Evolutionary conservation across 2,329 filamentous ascomycete genomes (phyloP), one percentile per base, ranked within the genome.

Genomic region (Alternaria hordeiaustralica): DNA sequence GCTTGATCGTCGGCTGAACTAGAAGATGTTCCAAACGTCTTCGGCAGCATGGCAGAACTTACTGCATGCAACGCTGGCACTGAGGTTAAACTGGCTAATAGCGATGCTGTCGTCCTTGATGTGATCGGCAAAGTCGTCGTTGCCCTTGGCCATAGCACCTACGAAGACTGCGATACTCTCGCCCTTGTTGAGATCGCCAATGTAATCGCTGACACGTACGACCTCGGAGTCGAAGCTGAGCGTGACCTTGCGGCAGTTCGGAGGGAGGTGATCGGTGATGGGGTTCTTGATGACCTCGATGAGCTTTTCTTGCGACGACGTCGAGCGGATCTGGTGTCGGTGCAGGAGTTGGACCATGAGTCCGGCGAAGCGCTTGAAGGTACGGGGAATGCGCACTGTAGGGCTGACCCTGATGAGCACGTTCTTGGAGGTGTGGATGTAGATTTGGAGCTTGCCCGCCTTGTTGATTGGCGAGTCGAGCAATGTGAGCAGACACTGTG

Each of bases 391-490:
- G 76, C 96, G 93, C 62, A 99, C 96, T 9, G 94, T 94, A n/a
- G 96, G 96, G 77, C 94, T 97, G 70, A 99, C 95, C 83, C 98
- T 94, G 76, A 99, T 99, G 73, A 99, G 86, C 36, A 98, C 95
- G 55, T 96, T 95, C 83, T 97, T 97, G 70, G 95, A 94, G 6
- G 96, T 98, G 81, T 97, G 94, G 70, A 99, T 98, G 84, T 96
- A 99, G 77, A 99, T 98, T 82, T 99, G 96, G 43, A 99, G 90
- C 82, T 90, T 95, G 75, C 96, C 96, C 61, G 95, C 94, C 83
- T 99, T 99, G 87, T 99, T 99, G 87, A 98, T 92, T 51, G 96
- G 96, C 20, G 96, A 99, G 80, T 99, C 96, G 76, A 99, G 90
- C 30, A 99, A 89, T 51, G 96, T 99, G 72, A 99, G 90, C 55